A percentile compares a stretch with the other conserved stretches of the same genome.
phyloP scores from a whole-genome alignment of 2,329 filamentous ascomycete species.

The Fusarium equiseti region DNA sequence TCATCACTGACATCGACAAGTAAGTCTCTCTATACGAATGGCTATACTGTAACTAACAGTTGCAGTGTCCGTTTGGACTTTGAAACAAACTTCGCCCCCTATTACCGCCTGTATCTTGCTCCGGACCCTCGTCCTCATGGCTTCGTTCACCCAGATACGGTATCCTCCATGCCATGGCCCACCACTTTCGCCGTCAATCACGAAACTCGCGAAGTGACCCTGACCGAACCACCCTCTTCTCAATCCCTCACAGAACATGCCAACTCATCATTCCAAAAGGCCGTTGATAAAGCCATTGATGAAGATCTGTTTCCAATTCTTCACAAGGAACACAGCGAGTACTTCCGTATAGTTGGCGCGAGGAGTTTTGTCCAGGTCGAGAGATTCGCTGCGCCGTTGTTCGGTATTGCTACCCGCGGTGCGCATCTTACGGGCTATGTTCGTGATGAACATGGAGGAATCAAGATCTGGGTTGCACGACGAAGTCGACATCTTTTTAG shows the following conservation, averaged over 20 bases:
- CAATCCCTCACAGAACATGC: conserved; percentile 48
- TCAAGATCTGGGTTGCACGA: conserved; percentile 79
- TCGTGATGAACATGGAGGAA: conserved; percentile 51
- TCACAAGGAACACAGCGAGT: conserved; percentile 57
- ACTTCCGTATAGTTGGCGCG: conserved; percentile 57
- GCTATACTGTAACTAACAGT: neutral
- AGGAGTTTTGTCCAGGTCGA: conserved; percentile 63
- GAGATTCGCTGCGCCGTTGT: conserved; percentile 71
- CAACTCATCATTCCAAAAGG: conserved; percentile 55
- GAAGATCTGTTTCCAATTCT: conserved; percentile 54
- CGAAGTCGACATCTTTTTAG: conserved; percentile 76
- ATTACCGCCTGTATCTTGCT: conserved; percentile 61
- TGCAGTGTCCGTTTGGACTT: conserved; percentile 62
- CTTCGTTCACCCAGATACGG: conserved; percentile 61
- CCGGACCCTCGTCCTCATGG: conserved; percentile 62
- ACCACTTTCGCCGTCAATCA: conserved; percentile 54
- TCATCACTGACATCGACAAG: conserved; percentile 59
- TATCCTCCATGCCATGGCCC: conserved; percentile 62
- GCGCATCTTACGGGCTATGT: conserved; percentile 75
- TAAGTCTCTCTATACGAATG: conserved; percentile 42
- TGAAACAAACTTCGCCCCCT: conserved; percentile 51
- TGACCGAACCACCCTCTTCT: conserved; percentile 45
- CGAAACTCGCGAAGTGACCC: conserved; percentile 48
- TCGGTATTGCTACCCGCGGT: conserved; percentile 75
- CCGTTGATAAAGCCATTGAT: conserved; percentile 55